Evolutionary conservation across 2,329 filamentous ascomycete genomes (phyloP).

Genomic region (Cordyceps farinosa): DNA sequence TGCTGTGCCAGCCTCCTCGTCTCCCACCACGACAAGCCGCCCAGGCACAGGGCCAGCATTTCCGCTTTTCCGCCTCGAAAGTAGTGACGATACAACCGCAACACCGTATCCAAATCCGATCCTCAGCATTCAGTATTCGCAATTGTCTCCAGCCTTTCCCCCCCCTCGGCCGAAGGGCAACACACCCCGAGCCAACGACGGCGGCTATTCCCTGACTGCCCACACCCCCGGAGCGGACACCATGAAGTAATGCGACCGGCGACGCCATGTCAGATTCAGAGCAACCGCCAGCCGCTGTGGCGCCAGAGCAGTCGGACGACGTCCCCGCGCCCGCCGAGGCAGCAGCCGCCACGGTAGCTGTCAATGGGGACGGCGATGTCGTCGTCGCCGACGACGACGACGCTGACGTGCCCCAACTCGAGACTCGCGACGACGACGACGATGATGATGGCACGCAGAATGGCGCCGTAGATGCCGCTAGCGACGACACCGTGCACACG

Average conservation of each 20-base stretch:
- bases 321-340: not conserved
- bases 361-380: not conserved
- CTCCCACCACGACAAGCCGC: constrained; percentile 4
- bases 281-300: not conserved
- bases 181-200: not conserved
- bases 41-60: constrained; percentile 8
- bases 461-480: not conserved
- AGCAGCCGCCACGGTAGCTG: not conserved
- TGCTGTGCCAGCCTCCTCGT: constrained; percentile 1
- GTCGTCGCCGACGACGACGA: constrained; percentile 7
- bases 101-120: not conserved
- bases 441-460: not conserved
- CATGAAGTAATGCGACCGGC: constrained; percentile 12
- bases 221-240: not conserved
- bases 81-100: not conserved
- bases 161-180: not conserved
- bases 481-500: constrained; percentile 26
- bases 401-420: constrained; percentile 18
- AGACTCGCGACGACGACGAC: constrained; percentile 8
- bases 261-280: constrained; percentile 17
- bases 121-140: not conserved
- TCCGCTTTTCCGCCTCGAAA: not conserved
- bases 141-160: not conserved
- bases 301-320: constrained; percentile 4
- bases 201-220: not conserved